Evolutionary conservation across 371 early-diverging fungal genomes (phyloP).

Genomic region (Conidiobolus incongruus): DNA sequence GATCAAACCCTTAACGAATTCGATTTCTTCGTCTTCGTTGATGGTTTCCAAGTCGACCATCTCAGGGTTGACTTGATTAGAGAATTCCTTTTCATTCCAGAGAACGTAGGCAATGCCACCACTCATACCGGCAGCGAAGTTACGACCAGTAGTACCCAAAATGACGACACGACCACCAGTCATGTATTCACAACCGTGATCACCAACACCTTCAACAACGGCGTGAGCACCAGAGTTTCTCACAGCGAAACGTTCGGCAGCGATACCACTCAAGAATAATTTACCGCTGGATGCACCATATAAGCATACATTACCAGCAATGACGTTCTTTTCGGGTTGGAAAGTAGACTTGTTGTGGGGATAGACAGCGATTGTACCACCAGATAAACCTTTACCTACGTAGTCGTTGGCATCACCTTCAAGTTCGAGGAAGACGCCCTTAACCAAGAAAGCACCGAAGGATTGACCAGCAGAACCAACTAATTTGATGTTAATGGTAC

Average conservation of each 20-base stretch:
- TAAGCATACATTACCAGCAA: constrained; percentile 90
- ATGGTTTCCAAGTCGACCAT: constrained; percentile 71
- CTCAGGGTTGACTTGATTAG: constrained; percentile 56
- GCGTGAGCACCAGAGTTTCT: constrained; percentile 91
- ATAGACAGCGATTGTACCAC: constrained; percentile 70
- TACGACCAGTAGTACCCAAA: constrained; percentile 64
- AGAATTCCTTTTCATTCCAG: constrained; percentile 29
- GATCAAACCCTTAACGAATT: constrained; percentile 47
- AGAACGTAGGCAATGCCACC: constrained; percentile 84
- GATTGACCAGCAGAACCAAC: constrained; percentile 94
- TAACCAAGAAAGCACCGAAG: constrained; percentile 81
- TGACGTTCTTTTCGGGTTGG: constrained; percentile 66
- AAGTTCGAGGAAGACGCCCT: constrained; percentile 73
- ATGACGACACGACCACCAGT: constrained; percentile 78
- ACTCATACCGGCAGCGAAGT: constrained; percentile 91
- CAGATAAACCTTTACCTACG: constrained; percentile 92
- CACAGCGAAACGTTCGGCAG: constrained; percentile 93
- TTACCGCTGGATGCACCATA: constrained; percentile 89
- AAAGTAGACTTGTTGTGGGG: constrained; percentile 60
- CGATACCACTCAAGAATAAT: constrained; percentile 82
- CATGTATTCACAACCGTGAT: constrained; percentile 98
- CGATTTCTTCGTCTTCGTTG: constrained; percentile 48
- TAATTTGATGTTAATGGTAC: constrained; percentile 62
- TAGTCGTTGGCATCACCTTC: constrained; percentile 97
- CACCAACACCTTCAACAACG: constrained; percentile 91